These are phyloP conservation scores for Chlamydomonas schloesseri DNA, from an alignment of 139 green algal genomes.

Conservation along the genomic window DNA sequence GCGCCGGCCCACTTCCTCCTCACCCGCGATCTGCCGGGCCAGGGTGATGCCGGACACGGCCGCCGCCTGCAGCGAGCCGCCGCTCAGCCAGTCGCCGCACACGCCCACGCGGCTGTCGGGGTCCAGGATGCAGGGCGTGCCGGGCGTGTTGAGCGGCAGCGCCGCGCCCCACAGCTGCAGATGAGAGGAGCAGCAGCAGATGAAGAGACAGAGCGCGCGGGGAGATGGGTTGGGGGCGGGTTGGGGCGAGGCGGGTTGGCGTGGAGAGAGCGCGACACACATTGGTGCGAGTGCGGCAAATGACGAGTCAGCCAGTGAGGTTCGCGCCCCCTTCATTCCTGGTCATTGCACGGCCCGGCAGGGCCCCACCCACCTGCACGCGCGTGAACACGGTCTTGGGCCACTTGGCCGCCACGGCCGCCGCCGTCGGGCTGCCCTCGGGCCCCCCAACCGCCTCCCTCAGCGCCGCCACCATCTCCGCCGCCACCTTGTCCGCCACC, in stretches of 20 bases:
- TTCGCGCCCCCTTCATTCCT: too few relatives aligned
- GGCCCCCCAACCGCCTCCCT: neutral
- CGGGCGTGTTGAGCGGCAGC: conserved; percentile 77
- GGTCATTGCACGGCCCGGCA: too few relatives aligned
- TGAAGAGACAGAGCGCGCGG: too few relatives aligned
- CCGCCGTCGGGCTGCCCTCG: neutral
- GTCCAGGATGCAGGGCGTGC: conserved; percentile 77
- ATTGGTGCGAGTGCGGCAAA: too few relatives aligned
- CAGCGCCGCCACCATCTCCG: conserved; percentile 69
- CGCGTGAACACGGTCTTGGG: conserved; percentile 33
- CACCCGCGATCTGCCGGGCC: conserved; percentile 63
- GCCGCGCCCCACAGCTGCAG: conserved; percentile 81
- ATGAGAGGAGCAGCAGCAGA: too few relatives aligned
- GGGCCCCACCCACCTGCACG: conserved; percentile 26
- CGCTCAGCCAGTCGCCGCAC: conserved; percentile 83
- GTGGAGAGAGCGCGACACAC: too few relatives aligned
- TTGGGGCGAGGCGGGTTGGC: too few relatives aligned
- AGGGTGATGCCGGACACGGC: conserved; percentile 73
- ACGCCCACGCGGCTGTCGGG: conserved; percentile 60
- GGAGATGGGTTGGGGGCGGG: too few relatives aligned
- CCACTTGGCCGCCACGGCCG: neutral
- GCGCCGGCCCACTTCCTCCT: neutral
- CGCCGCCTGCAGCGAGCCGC: conserved; percentile 75
- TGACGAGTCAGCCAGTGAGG: too few relatives aligned
- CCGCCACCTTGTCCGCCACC: conserved; percentile 59